phyloP scores from a whole-genome alignment of 2,329 filamentous ascomycete species.

The Ophiocordyceps robertsii region DNA sequence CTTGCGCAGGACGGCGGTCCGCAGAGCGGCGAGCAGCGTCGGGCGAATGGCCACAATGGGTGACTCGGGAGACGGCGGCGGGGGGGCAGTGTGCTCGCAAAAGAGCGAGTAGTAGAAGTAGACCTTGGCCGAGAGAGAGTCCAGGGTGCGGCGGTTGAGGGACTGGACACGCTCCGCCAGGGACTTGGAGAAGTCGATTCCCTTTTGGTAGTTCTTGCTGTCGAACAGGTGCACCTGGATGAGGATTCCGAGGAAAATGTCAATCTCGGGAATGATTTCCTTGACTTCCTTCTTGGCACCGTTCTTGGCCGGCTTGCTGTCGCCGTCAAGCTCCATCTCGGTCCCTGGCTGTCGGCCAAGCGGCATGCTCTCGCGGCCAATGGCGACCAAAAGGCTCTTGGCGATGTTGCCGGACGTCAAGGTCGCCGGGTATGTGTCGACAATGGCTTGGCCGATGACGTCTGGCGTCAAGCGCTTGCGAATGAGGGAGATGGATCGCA shows the following conservation, averaged over 20 bases:
- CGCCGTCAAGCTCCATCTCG: slow-evolving; percentile 64
- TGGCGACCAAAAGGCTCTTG: slow-evolving; percentile 54
- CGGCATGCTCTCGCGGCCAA: slow-evolving; percentile 52
- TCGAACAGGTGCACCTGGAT: slow-evolving; percentile 83
- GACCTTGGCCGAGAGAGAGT: slow-evolving; percentile 85
- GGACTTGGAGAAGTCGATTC: slow-evolving; percentile 70
- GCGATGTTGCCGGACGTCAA: slow-evolving; percentile 50
- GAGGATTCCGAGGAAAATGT: slow-evolving; percentile 78
- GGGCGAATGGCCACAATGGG: slow-evolving; percentile 79
- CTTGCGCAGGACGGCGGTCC: slow-evolving; percentile 92
- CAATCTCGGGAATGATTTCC: slow-evolving; percentile 73
- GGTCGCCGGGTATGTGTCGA: slow-evolving; percentile 59
- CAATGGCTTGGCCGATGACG: slow-evolving; percentile 67
- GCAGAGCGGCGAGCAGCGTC: slow-evolving; percentile 71
- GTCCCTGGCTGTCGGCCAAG: slow-evolving; percentile 42
- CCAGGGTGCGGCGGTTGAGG: slow-evolving; percentile 85
- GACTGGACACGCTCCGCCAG: slow-evolving; percentile 76
- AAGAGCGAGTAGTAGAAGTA: slow-evolving; percentile 98
- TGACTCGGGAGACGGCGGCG: slow-evolving; percentile 79
- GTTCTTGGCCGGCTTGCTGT: slow-evolving; percentile 41
- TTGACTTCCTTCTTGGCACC: slow-evolving; percentile 53
- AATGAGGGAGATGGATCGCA: slow-evolving; percentile 89
- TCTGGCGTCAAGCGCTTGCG: slow-evolving; percentile 81
- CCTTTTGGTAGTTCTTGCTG: slow-evolving; percentile 64
- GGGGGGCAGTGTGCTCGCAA: slow-evolving; percentile 77